These are phyloP conservation scores for Leccinum barrowsii DNA, from an alignment of 768 basidiomycete genomes.

Conservation along the genomic window DNA sequence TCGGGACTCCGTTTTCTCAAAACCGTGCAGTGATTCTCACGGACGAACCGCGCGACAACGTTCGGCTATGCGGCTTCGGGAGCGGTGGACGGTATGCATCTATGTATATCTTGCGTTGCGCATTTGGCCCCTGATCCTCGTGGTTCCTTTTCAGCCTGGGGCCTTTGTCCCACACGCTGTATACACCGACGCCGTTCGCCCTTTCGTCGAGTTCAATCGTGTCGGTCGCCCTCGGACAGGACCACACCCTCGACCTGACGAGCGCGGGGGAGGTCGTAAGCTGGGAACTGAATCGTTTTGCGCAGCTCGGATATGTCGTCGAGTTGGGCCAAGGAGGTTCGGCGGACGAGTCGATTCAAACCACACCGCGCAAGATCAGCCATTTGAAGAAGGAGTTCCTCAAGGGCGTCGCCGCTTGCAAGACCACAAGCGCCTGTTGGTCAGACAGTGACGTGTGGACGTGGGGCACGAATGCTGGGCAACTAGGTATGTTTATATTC, in stretches of 20 bases:
- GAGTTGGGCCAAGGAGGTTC: slow-evolving; percentile 48
- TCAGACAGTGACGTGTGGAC: slow-evolving; percentile 69
- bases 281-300: slow-evolving; percentile 89
- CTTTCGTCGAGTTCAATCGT: slow-evolving; percentile 55
- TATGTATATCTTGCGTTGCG: not conserved
- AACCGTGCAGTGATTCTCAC: slow-evolving; percentile 56
- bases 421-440: slow-evolving; percentile 88
- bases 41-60: slow-evolving; percentile 64
- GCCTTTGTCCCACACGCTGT: slow-evolving; percentile 73
- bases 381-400: slow-evolving; percentile 76
- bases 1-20: not conserved
- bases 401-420: slow-evolving; percentile 80
- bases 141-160: slow-evolving; percentile 52
- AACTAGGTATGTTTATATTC: slow-evolving; percentile 58
- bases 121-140: not conserved
- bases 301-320: slow-evolving; percentile 83
- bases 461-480: slow-evolving; percentile 93
- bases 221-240: slow-evolving; percentile 83
- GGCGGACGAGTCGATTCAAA: slow-evolving; percentile 73
- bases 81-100: slow-evolving; percentile 72
- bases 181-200: slow-evolving; percentile 57
- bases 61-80: slow-evolving; percentile 87
- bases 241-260: slow-evolving; percentile 89
- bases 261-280: slow-evolving; percentile 77
- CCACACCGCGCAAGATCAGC: slow-evolving; percentile 71